These are phyloP conservation scores for Backusella psychrophila DNA, from an alignment of 192 early-diverging fungal genomes.

Conservation along the genomic window DNA sequence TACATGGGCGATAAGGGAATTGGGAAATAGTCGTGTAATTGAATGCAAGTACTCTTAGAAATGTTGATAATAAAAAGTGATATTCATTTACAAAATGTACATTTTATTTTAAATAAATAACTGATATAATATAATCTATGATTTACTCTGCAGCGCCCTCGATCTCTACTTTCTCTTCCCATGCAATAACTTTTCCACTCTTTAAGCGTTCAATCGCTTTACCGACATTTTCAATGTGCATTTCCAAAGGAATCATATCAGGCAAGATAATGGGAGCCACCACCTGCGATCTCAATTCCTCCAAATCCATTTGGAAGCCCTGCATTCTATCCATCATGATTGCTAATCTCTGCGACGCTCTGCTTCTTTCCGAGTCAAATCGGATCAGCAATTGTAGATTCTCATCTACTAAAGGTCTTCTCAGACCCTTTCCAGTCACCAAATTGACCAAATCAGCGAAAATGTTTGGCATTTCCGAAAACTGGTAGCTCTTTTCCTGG, in stretches of 20 bases:
- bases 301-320: conserved; percentile 51
- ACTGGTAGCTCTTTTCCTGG: conserved; percentile 41
- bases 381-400: conserved; percentile 39
- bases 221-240: conserved; percentile 40
- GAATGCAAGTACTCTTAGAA: background rate
- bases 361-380: conserved; percentile 41
- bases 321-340: conserved; percentile 44
- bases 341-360: conserved; percentile 38
- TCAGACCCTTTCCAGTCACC: conserved; percentile 32
- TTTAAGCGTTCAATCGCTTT: conserved; percentile 39
- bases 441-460: conserved; percentile 35
- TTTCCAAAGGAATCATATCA: conserved; percentile 33
- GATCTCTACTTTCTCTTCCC: conserved; percentile 9
- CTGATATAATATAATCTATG: background rate
- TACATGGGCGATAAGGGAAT: background rate
- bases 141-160: background rate
- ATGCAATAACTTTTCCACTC: conserved; percentile 31
- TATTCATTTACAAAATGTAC: background rate
- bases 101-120: background rate
- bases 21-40: background rate
- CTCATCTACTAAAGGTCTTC: conserved; percentile 30
- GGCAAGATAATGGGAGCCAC: conserved; percentile 34
- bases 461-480: conserved; percentile 16
- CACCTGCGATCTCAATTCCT: conserved; percentile 44
- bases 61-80: background rate